Evolutionary conservation across 2,329 filamentous ascomycete species (phyloP).

Genomic region (Colletotrichum spinosum): DNA sequence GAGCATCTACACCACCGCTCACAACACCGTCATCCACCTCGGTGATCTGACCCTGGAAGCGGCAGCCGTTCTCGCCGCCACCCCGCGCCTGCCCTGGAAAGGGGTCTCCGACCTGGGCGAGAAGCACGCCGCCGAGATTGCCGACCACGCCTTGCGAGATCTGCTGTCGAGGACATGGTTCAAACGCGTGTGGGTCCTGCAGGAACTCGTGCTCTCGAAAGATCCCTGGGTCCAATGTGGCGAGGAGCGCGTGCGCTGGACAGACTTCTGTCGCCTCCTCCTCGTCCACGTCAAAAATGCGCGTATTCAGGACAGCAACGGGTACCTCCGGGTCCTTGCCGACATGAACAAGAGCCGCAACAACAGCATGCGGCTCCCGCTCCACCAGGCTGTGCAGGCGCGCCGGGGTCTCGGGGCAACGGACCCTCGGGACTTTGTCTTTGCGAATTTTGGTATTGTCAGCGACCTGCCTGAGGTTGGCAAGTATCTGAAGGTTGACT

Average conservation of each 20-base stretch:
- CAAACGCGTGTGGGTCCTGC: conserved; percentile 40
- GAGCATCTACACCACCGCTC: conserved; percentile 42
- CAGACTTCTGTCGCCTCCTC: conserved; percentile 2
- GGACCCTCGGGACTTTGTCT: conserved; percentile 17
- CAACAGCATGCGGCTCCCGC: conserved; percentile 1
- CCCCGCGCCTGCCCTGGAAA: neutral
- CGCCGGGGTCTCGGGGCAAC: conserved; percentile 13
- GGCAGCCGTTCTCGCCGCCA: neutral
- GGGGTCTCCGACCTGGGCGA: neutral
- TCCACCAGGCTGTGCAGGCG: neutral
- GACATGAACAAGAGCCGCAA: conserved; percentile 13
- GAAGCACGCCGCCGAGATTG: neutral
- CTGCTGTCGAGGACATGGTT: conserved; percentile 15
- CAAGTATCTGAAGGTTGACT: conserved; percentile 1
- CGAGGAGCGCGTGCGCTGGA: conserved; percentile 14
- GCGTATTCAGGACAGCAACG: neutral
- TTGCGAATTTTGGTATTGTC: conserved; percentile 13
- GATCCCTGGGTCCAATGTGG: conserved; percentile 42
- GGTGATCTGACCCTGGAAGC: conserved; percentile 4
- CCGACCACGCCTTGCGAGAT: conserved; percentile 10
- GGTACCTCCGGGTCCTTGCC: neutral
- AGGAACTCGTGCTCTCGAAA: conserved; percentile 43
- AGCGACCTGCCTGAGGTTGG: neutral
- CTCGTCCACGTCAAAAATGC: neutral
- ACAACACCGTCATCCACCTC: conserved; percentile 27